Evolutionary conservation across 805 yeast genomes (phyloP), one percentile per base, ranked within the genome.

Genomic region (Yamadazyma laniorum): DNA sequence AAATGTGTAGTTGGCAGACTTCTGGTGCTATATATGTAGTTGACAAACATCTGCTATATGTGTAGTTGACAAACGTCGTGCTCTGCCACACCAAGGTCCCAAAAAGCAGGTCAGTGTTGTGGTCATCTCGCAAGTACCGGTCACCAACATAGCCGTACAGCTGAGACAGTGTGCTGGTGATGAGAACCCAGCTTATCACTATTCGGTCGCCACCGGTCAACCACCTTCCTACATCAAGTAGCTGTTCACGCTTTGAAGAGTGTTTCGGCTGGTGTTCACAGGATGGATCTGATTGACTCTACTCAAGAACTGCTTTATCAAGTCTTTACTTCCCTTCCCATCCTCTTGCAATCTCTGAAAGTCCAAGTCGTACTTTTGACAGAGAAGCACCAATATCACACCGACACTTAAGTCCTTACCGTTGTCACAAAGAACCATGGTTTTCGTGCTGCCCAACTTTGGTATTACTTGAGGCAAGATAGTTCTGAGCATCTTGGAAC

Each of bases 261-360:
- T 83, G 8, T 86, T 80, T 34, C 96, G 65, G 39, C 89, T 80
- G 0, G 95, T 95, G 43, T 86, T 84, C 4, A 75, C 76, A 28
- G 71, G 75, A n/a, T 74, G 55, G 6, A 62, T 55, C 3, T 70
- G 59, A 13, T 74, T 65, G 3, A 87, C 49, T 32, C 55, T 56
- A 2, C 79, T 73, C 21, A 87, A 59, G 38, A 83, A 80, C 40
- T 70, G 70, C 39, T 79, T 72, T 12, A 85, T 72, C 6, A 66
- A 55, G 18, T 70, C 77, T 52, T 84, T 84, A 18, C 72, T 66
- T 0, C 65, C 47, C 8, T 28, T 36, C 13, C 18, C 18, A 21
- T 16, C 43, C 36, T 25, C 14, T 7, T 22, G 33, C 1, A 49
- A 37, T 0, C 40, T 49, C 0, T 64, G 52, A 5, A 59, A 41